Conservation (phyloP, 2,329 filamentous ascomycete species). For the Zymoseptoria tritici region DNA sequence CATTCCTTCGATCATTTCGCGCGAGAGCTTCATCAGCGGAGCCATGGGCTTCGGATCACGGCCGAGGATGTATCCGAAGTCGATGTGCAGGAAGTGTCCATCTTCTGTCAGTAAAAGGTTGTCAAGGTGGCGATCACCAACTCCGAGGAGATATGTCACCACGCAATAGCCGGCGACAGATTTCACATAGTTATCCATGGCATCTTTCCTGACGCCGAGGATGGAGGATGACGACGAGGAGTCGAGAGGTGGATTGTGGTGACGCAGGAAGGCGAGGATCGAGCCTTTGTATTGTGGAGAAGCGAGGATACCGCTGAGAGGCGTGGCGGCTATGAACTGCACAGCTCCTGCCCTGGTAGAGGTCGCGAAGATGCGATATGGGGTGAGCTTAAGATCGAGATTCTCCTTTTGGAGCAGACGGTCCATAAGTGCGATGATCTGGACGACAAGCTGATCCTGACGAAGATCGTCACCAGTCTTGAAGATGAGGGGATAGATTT, state of each 20-base stretch:
- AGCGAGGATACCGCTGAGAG: slow-evolving; percentile 65
- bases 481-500: slow-evolving; percentile 87
- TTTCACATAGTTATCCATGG: slow-evolving; percentile 90
- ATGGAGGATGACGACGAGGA: slow-evolving; percentile 52
- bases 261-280: slow-evolving; percentile 73
- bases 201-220: slow-evolving; percentile 80
- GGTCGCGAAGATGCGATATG: slow-evolving; percentile 93
- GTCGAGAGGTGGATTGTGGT: slow-evolving; percentile 85
- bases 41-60: slow-evolving; percentile 96
- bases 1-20: slow-evolving; percentile 99
- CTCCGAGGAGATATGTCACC: slow-evolving; percentile 93
- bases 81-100: slow-evolving; percentile 94
- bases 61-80: slow-evolving; percentile 96
- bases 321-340: slow-evolving; percentile 84
- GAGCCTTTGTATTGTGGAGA: slow-evolving; percentile 68
- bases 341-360: slow-evolving; percentile 82
- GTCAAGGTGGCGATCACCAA: slow-evolving; percentile 91
- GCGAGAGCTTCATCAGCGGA: slow-evolving; percentile 91
- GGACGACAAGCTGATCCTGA: slow-evolving; percentile 94
- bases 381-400: slow-evolving; percentile 85
- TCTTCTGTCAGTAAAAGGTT: slow-evolving; percentile 86
- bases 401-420: slow-evolving; percentile 93
- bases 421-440: slow-evolving; percentile 97
- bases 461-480: slow-evolving; percentile 86
- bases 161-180: slow-evolving; percentile 97